Percentiles rank a stretch among this genome's conserved stretches.
phyloP scores from a whole-genome alignment of 169 alveolate species.

The Theileria luwenshuni region DNA sequence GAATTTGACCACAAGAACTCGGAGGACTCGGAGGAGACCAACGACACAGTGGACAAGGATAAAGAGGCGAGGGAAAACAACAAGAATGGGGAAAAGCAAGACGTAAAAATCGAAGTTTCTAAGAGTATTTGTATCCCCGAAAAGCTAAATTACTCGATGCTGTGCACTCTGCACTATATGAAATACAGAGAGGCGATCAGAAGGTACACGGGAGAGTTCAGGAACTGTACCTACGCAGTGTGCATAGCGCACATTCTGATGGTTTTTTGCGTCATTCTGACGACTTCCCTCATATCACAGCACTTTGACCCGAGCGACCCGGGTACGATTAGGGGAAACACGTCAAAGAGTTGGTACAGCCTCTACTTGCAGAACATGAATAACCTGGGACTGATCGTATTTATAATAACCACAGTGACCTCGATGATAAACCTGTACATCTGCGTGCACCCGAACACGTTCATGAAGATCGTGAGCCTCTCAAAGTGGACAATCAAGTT shows the following conservation, averaged over 20 bases:
- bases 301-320: constrained; percentile 46
- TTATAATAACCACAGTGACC: constrained; percentile 27
- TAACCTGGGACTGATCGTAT: constrained; percentile 19
- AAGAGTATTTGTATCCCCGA: constrained; percentile 4
- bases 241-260: constrained; percentile 50
- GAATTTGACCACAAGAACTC: not conserved
- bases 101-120: not conserved
- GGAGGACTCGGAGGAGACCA: not conserved
- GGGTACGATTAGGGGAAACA: constrained; percentile 15
- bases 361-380: constrained; percentile 16
- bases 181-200: constrained; percentile 74
- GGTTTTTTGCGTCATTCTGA: constrained; percentile 49
- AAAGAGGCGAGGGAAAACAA: not conserved
- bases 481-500: constrained; percentile 11
- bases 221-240: constrained; percentile 43
- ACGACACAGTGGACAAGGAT: not conserved
- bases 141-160: constrained; percentile 19
- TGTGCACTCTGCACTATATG: constrained; percentile 72
- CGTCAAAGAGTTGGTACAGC: not conserved
- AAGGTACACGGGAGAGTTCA: constrained; percentile 63
- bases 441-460: constrained; percentile 47
- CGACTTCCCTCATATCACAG: constrained; percentile 61
- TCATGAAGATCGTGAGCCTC: constrained; percentile 19
- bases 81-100: not conserved
- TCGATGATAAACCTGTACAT: constrained; percentile 55